A percentile compares a stretch with the other conserved stretches of the same genome.
Conservation (phyloP, 1,139 yeast species). For the Nakaseomyces uthaithaninus region DNA sequence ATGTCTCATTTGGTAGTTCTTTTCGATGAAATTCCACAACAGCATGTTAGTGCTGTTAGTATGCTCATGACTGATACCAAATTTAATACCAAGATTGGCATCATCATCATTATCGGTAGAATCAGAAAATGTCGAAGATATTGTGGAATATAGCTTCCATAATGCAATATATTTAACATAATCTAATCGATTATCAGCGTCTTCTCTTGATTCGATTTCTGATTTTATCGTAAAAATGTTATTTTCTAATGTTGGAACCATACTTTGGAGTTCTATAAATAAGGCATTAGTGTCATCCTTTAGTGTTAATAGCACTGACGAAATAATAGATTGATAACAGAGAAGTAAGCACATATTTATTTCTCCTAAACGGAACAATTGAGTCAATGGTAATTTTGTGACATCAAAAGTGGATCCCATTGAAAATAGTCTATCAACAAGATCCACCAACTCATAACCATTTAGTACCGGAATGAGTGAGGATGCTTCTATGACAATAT, state of each 20-base stretch:
- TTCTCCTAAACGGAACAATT: slow-evolving; percentile 21
- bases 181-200: slow-evolving; percentile 14
- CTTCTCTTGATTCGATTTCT: slow-evolving; percentile 12
- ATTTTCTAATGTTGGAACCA: slow-evolving; percentile 13
- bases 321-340: slow-evolving; percentile 22
- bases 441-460: slow-evolving; percentile 14
- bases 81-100: slow-evolving; percentile 21
- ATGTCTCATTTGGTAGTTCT: slow-evolving; percentile 28
- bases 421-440: slow-evolving; percentile 18
- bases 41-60: slow-evolving; percentile 18
- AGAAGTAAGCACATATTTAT: slow-evolving; percentile 22
- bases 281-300: slow-evolving; percentile 19
- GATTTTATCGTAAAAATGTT: slow-evolving; percentile 17
- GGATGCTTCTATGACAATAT: slow-evolving; percentile 17
- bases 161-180: slow-evolving; percentile 20
- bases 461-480: slow-evolving; percentile 22
- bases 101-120: slow-evolving; percentile 26
- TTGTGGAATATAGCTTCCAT: slow-evolving; percentile 20
- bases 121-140: slow-evolving; percentile 15
- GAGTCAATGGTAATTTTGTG: slow-evolving; percentile 14
- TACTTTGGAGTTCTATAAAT: slow-evolving; percentile 16
- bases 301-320: slow-evolving; percentile 21
- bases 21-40: slow-evolving; percentile 26
- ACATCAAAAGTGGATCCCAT: slow-evolving; percentile 19
- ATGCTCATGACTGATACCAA: slow-evolving; percentile 24